Base-by-base conservation (phyloP, 192 early-diverging fungal species). In the Gigaspora rosea region DNA sequence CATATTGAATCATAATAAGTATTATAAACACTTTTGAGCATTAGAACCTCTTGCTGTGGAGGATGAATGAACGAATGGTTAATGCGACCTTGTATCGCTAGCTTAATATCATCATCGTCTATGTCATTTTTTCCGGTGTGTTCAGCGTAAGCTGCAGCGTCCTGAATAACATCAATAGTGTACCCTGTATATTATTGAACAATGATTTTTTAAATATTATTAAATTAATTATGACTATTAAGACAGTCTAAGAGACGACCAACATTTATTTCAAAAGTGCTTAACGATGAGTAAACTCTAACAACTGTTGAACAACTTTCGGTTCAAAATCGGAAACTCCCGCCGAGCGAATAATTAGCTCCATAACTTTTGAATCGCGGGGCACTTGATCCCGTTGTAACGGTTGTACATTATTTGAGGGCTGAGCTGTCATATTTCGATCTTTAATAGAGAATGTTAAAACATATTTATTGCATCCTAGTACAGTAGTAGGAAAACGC, bases 21-120 rank as follows among this genome's bases (percentile, higher is more conserved):
- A 71, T 15, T 41, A 20, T 33, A n/a, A 32, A 63, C 70, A 57
- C 20, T 15, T 18, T 57, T 59, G 36, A 35, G 27, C 12, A 50
- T 36, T 7, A 56, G 18, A 88, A 94, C 92, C 80, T 97, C 96
- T 85, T 92, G 94, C 11, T 93, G 88, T 20, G 96, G 96, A 54
- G 94, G 95, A 35, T 87, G 85, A 15, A 94, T 95, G 80, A 97
- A 99, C 2, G 95, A 94, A 70, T 96, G 92, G 71, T 94, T 91
- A 10, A 95, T 92, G 56, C 94, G 89, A 63, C 94, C 92, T 82
- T 97, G 94, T 68, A 99, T 95, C 3, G 97, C 95, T 47, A 99
- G 82, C 46, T 92, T 90, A 20, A 99, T 91, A 80, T 97, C 95
- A 57, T 94, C 93, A 48, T 92, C 71, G 65, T 92, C 90, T 46